Conservation (phyloP, 169 alveolate genomes). For the Plasmodium inui region DNA sequence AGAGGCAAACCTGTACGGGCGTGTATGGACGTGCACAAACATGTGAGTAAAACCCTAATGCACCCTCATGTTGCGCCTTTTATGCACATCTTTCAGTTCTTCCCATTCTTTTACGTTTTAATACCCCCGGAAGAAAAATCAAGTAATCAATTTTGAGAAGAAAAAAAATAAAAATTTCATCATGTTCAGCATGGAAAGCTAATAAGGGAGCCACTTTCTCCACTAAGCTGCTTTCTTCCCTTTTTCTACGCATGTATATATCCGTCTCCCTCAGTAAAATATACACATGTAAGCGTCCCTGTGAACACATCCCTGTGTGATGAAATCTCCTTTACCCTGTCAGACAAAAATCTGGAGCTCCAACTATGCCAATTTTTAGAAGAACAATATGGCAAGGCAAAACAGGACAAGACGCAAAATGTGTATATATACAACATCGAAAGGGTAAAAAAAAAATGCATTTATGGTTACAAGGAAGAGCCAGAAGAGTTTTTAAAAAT, state of each 20-base stretch:
- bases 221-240: not conserved
- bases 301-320: not conserved
- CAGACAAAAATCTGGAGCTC: conserved; percentile 28
- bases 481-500: conserved; percentile 45
- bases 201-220: not conserved
- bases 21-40: not conserved
- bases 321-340: not conserved
- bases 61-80: not conserved
- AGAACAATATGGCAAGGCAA: conserved; percentile 37
- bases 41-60: not conserved
- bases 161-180: not conserved
- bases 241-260: not conserved
- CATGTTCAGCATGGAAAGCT: not conserved
- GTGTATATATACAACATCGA: conserved; percentile 55
- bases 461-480: conserved; percentile 64
- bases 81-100: conserved; percentile 22
- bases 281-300: not conserved
- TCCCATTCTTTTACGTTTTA: conserved; percentile 52
- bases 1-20: not conserved
- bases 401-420: conserved; percentile 14
- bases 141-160: conserved; percentile 18
- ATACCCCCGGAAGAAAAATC: conserved; percentile 68
- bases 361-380: conserved; percentile 61
- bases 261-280: not conserved
- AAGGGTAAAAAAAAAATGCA: conserved; percentile 63